These are phyloP conservation scores for Candida albicans DNA, from an alignment of 1,139 yeast genomes.

Conservation along the genomic window DNA sequence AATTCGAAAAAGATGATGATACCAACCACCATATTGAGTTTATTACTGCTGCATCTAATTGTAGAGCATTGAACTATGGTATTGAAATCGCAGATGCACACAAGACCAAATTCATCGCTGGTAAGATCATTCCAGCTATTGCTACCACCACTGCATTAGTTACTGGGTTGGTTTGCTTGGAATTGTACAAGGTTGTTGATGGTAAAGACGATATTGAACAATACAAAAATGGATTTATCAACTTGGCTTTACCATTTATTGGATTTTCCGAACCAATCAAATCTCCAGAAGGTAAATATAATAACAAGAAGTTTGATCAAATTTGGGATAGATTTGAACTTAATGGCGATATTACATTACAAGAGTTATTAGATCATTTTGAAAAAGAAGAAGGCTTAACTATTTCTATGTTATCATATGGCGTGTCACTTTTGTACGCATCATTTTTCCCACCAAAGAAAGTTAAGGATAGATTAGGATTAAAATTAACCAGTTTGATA, in stretches of 20 bases:
- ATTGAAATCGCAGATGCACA: conserved; percentile 77
- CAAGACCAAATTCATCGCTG: conserved; percentile 83
- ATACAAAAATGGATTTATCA: conserved; percentile 91
- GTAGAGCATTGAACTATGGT: conserved; percentile 89
- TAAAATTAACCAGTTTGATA: conserved; percentile 72
- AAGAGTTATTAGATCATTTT: conserved; percentile 74
- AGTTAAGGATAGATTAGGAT: conserved; percentile 68
- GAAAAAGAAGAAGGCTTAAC: conserved; percentile 80
- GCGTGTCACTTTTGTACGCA: conserved; percentile 86
- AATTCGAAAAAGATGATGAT: conserved; percentile 97
- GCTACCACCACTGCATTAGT: conserved; percentile 98
- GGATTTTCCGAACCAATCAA: conserved; percentile 96
- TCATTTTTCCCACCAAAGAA: conserved; percentile 93
- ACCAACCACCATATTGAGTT: conserved; percentile 94
- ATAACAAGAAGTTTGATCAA: conserved; percentile 75
- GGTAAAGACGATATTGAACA: conserved; percentile 72
- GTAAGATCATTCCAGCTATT: conserved; percentile 96
- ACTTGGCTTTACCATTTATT: conserved; percentile 91
- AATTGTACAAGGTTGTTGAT: conserved; percentile 87
- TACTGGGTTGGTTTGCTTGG: conserved; percentile 91
- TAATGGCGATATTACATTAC: conserved; percentile 73
- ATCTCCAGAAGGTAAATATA: conserved; percentile 79
- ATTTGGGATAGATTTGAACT: conserved; percentile 96
- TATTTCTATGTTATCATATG: conserved; percentile 88
- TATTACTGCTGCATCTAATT: conserved; percentile 94